Percentiles rank a stretch among this genome's conserved stretches.
These are phyloP conservation scores for Wickerhamiella qilinensis DNA, from an alignment of 805 yeast species.

Conservation along the genomic window DNA sequence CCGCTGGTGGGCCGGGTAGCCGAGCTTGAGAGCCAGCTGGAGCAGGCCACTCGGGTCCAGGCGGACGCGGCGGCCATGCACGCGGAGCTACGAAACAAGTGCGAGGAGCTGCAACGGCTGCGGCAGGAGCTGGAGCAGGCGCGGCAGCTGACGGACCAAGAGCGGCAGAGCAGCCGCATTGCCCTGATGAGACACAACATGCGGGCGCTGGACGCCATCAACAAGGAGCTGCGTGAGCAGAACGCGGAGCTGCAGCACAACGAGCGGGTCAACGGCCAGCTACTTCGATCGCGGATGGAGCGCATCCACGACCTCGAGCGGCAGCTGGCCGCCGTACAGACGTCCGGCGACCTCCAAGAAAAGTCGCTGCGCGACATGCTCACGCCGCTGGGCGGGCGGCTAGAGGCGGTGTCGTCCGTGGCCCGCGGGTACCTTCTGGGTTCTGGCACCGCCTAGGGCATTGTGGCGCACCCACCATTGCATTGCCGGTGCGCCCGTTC, in stretches of 20 bases:
- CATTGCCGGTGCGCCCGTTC: no score
- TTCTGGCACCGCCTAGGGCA: no score
- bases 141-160: constrained; percentile 13
- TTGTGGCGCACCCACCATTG: no score
- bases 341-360: not conserved
- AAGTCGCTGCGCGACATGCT: not conserved
- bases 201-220: constrained; percentile 38
- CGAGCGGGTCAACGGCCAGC: constrained; percentile 35
- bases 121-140: constrained; percentile 20
- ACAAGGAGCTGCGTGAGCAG: constrained; percentile 46
- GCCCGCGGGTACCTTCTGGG: no score
- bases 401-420: no score
- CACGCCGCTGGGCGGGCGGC: not conserved
- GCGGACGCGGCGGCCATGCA: constrained; percentile 6
- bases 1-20: constrained; percentile 10
- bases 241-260: constrained; percentile 43
- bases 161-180: constrained; percentile 29
- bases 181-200: constrained; percentile 41
- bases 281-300: constrained; percentile 40
- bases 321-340: not conserved
- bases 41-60: constrained; percentile 13
- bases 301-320: constrained; percentile 40
- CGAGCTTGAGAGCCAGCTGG: constrained; percentile 27
- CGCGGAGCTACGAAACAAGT: not conserved
- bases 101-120: not conserved